Evolutionary conservation across 2,329 filamentous ascomycete genomes (phyloP), one percentile per base, ranked within the genome.

Genomic region (Fusarium palustre): DNA sequence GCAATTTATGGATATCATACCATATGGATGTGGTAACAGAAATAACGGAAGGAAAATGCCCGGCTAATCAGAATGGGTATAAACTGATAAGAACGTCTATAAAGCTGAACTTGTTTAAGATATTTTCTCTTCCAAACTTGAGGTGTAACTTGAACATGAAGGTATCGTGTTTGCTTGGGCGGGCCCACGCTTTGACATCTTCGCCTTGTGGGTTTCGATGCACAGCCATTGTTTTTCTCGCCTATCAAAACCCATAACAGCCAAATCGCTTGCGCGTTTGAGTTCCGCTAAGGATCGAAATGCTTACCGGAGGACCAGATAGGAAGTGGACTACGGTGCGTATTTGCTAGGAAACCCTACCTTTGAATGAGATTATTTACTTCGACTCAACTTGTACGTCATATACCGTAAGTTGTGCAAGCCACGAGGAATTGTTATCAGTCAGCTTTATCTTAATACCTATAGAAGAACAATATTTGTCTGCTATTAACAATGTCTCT

Each of bases 161-260:
- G 18, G 8, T 24, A 24, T 36, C 22, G 18, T 28, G 15, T 7
- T 42, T 42, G 18, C 39, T 25, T 42, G 15, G 39, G 22, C 24
- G 15, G 39, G 22, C 24, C 15, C 39, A 42, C 39, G 39, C 39
- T 42, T 42, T 42, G 39, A 42, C 39, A 25, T 42, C 39, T 42
- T 42, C 22, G 39, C 39, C 12, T 42, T 42, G 39, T 10, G 13
- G 15, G 10, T 20, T 42, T 42, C 8, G 7, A 28, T 39, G 47
- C 47, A 28, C 47, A 38, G 33, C 24, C 33, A 16, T 50, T 13
- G 12, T 16, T 38, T 50, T 9, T 48, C 24, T 50, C 47, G 47
- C 47, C 47, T 50, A 50, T 50, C 22, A 50, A n/a, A 42, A 18
- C 15, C 18, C 33, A 28, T 16, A 38, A 38, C 33, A 50, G 47